A percentile compares a stretch with the other conserved stretches of the same genome.
phyloP scores from a whole-genome alignment of 2,329 filamentous ascomycete species.

The Lasiodiplodia sp. region DNA sequence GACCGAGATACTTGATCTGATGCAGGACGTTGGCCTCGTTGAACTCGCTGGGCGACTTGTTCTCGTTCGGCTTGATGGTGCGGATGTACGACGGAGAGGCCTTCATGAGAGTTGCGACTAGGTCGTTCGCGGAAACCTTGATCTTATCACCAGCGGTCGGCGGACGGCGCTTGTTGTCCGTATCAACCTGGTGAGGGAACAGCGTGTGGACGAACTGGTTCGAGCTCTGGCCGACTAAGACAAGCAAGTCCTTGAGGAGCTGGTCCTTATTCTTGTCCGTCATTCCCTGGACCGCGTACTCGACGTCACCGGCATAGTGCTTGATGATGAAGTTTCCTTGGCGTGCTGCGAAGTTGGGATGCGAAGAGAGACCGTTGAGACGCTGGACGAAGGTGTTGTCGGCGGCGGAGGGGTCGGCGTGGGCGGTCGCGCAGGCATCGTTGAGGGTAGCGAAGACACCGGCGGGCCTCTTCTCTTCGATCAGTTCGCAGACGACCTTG shows the following conservation, averaged over 20 bases:
- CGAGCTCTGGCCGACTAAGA: slow-evolving; percentile 80
- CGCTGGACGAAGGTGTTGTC: slow-evolving; percentile 96
- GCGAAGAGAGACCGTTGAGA: slow-evolving; percentile 84
- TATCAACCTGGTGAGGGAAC: slow-evolving; percentile 92
- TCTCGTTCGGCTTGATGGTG: slow-evolving; percentile 99
- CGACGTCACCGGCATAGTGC: slow-evolving; percentile 97
- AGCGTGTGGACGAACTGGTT: slow-evolving; percentile 87
- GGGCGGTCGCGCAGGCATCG: slow-evolving; percentile 97
- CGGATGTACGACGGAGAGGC: slow-evolving; percentile 97
- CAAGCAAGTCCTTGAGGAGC: slow-evolving; percentile 90
- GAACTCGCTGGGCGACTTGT: slow-evolving; percentile 94
- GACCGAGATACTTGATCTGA: slow-evolving; percentile 97
- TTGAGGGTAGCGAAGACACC: slow-evolving; percentile 96
- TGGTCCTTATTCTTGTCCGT: slow-evolving; percentile 99
- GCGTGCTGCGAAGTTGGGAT: slow-evolving; percentile 87
- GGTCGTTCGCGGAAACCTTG: slow-evolving; percentile 89
- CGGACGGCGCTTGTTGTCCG: slow-evolving; percentile 92
- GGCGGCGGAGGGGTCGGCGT: slow-evolving; percentile 91
- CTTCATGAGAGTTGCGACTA: slow-evolving; percentile 96
- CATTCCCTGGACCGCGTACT: slow-evolving; percentile 93
- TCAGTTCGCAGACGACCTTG: slow-evolving; percentile 97
- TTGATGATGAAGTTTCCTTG: slow-evolving; percentile 98
- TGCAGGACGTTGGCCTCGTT: slow-evolving; percentile 92
- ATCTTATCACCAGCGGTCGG: slow-evolving; percentile 97
- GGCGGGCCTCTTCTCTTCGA: slow-evolving; percentile 87